Percentiles rank a stretch among this genome's conserved stretches.
phyloP scores from a whole-genome alignment of 768 basidiomycete genomes.

The Tylopilus plumbeoviolaceoides region DNA sequence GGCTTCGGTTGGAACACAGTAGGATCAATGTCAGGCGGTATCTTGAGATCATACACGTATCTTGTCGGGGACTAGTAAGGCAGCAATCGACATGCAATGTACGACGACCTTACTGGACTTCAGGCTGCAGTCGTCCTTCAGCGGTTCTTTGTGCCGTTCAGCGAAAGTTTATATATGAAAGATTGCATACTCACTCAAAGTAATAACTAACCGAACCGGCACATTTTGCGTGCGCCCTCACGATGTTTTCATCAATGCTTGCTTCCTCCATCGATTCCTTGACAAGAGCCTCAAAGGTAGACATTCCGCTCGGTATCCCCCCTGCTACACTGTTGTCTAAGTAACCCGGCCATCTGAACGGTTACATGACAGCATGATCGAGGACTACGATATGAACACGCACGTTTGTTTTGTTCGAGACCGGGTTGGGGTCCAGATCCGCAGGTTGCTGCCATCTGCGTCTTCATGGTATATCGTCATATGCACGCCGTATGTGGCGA shows the following conservation, averaged over 20 bases:
- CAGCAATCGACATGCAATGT: neutral
- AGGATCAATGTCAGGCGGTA: constrained; percentile 51
- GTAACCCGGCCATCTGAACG: constrained; percentile 69
- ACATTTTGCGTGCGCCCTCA: constrained; percentile 52
- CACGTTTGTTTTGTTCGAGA: constrained; percentile 87
- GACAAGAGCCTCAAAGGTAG: constrained; percentile 67
- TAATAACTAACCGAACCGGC: constrained; percentile 82
- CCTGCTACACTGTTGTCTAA: constrained; percentile 93
- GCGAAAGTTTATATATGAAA: neutral
- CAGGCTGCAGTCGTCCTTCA: constrained; percentile 71
- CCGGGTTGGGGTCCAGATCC: constrained; percentile 86
- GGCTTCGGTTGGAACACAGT: constrained; percentile 62
- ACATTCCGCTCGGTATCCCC: constrained; percentile 80
- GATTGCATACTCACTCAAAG: constrained; percentile 45
- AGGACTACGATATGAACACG: constrained; percentile 24
- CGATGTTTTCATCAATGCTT: constrained; percentile 64
- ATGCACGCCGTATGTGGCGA: constrained; percentile 91
- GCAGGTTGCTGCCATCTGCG: constrained; percentile 38
- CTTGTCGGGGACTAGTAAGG: constrained; percentile 33
- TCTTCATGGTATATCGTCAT: constrained; percentile 61
- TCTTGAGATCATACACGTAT: constrained; percentile 78
- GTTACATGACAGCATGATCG: neutral
- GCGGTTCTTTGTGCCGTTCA: constrained; percentile 18
- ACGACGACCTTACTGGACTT: constrained; percentile 60
- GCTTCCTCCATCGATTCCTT: constrained; percentile 97